Percentiles rank a stretch among this genome's conserved stretches.
Evolutionary conservation across 1,284 basidiomycete species (phyloP).

Genomic region (Ustilago trichophora): DNA sequence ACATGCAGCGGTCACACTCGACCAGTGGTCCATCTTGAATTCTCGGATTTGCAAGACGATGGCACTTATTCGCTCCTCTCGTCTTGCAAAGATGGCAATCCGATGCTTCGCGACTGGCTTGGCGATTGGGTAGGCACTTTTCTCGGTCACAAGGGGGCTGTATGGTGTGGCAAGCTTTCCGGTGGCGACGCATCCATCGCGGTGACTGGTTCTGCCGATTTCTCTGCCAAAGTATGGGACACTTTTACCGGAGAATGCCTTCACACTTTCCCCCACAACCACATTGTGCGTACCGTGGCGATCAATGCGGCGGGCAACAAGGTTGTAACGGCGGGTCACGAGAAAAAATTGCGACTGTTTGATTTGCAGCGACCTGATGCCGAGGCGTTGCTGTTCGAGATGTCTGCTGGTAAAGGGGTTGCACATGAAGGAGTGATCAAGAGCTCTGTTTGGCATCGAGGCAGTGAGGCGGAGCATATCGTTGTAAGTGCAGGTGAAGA

Average conservation of each 20-base stretch:
- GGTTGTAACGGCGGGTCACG: constrained; percentile 91
- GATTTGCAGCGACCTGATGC: constrained; percentile 78
- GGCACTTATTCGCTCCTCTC: constrained; percentile 63
- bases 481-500: constrained; percentile 92
- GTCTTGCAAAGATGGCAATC: constrained; percentile 66
- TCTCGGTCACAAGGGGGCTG: constrained; percentile 95
- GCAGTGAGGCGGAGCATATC: constrained; percentile 70
- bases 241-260: constrained; percentile 85
- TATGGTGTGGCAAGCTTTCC: constrained; percentile 96
- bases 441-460: constrained; percentile 86
- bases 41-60: constrained; percentile 79
- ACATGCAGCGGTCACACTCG: constrained; percentile 72
- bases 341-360: constrained; percentile 96
- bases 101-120: constrained; percentile 68
- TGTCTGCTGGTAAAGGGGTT: constrained; percentile 66
- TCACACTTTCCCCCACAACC: constrained; percentile 94
- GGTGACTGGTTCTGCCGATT: constrained; percentile 94
- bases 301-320: constrained; percentile 76
- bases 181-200: constrained; percentile 75
- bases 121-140: constrained; percentile 99
- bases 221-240: constrained; percentile 98
- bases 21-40: constrained; percentile 91
- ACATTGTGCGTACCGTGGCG: constrained; percentile 95
- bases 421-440: constrained; percentile 87
- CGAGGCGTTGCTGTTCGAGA: constrained; percentile 80